Evolutionary conservation across 495 filamentous ascomycete genomes (phyloP).

Genomic region (Annulohypoxylon bovei): DNA sequence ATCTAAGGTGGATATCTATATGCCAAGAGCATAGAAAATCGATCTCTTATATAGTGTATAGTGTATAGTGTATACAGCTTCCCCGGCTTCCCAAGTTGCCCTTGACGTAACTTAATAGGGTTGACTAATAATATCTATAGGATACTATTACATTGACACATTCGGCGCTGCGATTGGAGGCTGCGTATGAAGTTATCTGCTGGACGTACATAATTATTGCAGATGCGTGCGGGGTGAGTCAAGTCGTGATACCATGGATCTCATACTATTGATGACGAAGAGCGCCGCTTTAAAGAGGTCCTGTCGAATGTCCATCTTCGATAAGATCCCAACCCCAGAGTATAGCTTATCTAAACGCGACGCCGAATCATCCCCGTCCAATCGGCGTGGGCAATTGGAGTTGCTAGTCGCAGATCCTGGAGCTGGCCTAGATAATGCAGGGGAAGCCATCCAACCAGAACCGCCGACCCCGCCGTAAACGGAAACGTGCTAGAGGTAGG

Average conservation of each 20-base stretch:
- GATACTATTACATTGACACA: background rate
- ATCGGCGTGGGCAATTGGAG: slow-evolving; percentile 14
- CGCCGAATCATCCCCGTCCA: slow-evolving; percentile 41
- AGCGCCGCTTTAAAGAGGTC: slow-evolving; percentile 17
- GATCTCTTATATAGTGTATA: background rate
- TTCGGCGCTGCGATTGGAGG: background rate
- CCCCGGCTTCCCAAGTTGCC: no score
- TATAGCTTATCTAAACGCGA: slow-evolving; percentile 36
- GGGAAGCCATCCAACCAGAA: slow-evolving; percentile 33
- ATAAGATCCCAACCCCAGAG: slow-evolving; percentile 21
- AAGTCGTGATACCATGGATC: background rate
- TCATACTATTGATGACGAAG: background rate
- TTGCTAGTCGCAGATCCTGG: slow-evolving; percentile 24
- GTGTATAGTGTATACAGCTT: no score
- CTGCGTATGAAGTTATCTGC: background rate
- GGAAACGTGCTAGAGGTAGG: slow-evolving; percentile 26
- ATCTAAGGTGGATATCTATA: no score
- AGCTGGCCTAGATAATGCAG: slow-evolving; percentile 36
- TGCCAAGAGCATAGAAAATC: background rate
- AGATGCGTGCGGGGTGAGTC: background rate
- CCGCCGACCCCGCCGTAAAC: slow-evolving; percentile 29
- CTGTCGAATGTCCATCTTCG: slow-evolving; percentile 3
- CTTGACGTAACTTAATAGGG: background rate
- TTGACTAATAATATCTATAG: background rate
- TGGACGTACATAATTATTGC: background rate